Percentiles rank a stretch among this genome's conserved stretches.
Evolutionary conservation across 2,329 filamentous ascomycete species (phyloP).

Genomic region (Fonsecaea pedrosoi): DNA sequence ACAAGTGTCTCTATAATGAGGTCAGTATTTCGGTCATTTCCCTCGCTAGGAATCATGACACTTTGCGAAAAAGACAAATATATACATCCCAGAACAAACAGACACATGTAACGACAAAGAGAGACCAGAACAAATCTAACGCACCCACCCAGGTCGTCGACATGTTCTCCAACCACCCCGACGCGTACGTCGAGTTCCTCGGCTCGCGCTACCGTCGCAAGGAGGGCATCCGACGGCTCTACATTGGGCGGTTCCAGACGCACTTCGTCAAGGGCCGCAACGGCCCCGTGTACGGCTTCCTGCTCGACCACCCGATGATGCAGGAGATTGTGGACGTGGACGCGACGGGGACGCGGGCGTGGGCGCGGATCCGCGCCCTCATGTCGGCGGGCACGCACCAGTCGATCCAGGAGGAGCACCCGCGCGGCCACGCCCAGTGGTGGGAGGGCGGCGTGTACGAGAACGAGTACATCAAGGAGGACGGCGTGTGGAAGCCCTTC

Average conservation of each 20-base stretch:
- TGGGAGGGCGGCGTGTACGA: slow-evolving; percentile 66
- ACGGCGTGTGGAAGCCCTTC: slow-evolving; percentile 62
- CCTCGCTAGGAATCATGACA: background rate
- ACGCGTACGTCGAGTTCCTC: slow-evolving; percentile 64
- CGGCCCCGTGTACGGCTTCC: slow-evolving; percentile 62
- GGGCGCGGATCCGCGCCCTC: slow-evolving; percentile 61
- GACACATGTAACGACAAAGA: background rate
- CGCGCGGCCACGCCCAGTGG: slow-evolving; percentile 62
- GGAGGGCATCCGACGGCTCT: slow-evolving; percentile 59
- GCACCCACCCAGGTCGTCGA: slow-evolving; percentile 47
- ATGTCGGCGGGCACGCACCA: slow-evolving; percentile 64
- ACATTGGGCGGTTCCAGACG: slow-evolving; percentile 59
- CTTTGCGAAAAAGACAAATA: too few species aligned
- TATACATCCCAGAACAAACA: too few species aligned
- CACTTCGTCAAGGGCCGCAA: slow-evolving; percentile 62
- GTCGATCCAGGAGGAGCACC: slow-evolving; percentile 58
- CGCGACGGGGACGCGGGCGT: slow-evolving; percentile 55
- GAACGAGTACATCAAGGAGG: slow-evolving; percentile 65
- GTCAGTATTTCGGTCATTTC: slow-evolving; percentile 41
- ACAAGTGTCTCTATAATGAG: slow-evolving; percentile 66
- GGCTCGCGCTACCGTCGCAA: slow-evolving; percentile 61
- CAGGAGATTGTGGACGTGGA: slow-evolving; percentile 63
- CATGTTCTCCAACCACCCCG: slow-evolving; percentile 61
- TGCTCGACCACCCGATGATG: slow-evolving; percentile 65
- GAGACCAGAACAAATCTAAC: too few species aligned